phyloP scores from a whole-genome alignment of 352 stramenopile species.

The Hyaloperonospora brassicae region DNA sequence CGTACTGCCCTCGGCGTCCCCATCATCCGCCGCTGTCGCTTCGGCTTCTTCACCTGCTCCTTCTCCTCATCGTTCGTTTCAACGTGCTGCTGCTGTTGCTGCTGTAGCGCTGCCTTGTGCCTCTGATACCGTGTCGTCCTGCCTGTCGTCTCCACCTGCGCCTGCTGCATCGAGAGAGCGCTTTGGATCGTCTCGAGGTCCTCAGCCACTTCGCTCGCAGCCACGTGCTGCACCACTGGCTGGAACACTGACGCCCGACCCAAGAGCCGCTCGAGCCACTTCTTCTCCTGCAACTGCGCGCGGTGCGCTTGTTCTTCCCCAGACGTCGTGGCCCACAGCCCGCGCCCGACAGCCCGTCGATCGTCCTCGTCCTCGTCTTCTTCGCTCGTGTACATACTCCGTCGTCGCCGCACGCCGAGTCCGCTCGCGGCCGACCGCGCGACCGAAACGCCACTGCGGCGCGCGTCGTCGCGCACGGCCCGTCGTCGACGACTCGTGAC shows the following conservation, averaged over 20 bases:
- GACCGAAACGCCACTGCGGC: conserved; percentile 9
- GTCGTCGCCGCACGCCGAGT: conserved; percentile 12
- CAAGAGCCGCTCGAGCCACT: conserved; percentile 43
- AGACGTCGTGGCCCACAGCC: conserved; percentile 22
- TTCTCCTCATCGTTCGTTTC: conserved; percentile 8
- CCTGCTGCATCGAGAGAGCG: conserved; percentile 7
- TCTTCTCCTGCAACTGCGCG: conserved; percentile 45
- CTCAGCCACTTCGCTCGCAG: conserved; percentile 21
- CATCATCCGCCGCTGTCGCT: conserved; percentile 17
- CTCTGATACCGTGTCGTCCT: conserved; percentile 6
- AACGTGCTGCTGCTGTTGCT: conserved; percentile 1
- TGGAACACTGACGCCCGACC: conserved; percentile 43
- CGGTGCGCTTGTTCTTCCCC: conserved; percentile 27
- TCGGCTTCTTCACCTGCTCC: conserved; percentile 20
- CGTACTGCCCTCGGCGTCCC: conserved; percentile 20
- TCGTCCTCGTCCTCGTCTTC: conserved; percentile 11
- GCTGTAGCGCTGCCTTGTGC: too few relatives aligned
- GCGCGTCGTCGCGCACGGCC: conserved; percentile 20
- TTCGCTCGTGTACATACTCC: conserved; percentile 15
- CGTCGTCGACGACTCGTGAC: conserved; percentile 53
- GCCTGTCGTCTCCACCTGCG: conserved; percentile 10
- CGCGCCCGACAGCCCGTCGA: conserved; percentile 10
- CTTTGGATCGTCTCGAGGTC: conserved; percentile 39
- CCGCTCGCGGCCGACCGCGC: conserved; percentile 13
- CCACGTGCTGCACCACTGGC: conserved; percentile 32